Evolutionary conservation across 2,329 filamentous ascomycete genomes (phyloP).

Genomic region (Emmonsiellopsis sp.): DNA sequence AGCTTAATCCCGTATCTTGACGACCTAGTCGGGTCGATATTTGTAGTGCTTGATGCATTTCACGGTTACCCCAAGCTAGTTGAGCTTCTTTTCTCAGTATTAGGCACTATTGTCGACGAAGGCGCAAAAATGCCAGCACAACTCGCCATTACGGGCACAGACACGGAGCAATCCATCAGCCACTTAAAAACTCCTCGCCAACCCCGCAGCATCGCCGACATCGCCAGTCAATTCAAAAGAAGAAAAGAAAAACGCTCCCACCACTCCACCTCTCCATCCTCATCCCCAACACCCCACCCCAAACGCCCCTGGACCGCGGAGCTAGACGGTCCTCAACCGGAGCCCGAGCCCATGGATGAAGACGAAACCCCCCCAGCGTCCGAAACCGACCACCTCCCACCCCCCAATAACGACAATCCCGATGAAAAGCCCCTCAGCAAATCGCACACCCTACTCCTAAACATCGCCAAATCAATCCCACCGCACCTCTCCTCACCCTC

Average conservation of each 20-base stretch:
- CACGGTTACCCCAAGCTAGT: conserved; percentile 86
- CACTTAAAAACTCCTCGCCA: conserved; percentile 23
- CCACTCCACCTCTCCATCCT: no score
- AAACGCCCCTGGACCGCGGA: conserved; percentile 18
- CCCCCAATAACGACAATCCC: conserved; percentile 38
- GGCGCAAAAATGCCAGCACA: conserved; percentile 50
- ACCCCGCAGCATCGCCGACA: conserved; percentile 21
- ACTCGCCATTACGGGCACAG: conserved; percentile 34
- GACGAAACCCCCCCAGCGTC: conserved; percentile 14
- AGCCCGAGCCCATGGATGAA: conserved; percentile 12
- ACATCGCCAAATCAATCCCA: conserved; percentile 74
- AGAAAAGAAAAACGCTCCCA: conserved; percentile 23
- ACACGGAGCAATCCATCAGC: conserved; percentile 13
- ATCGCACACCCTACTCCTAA: conserved; percentile 70
- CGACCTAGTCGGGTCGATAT: conserved; percentile 83
- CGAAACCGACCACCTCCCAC: conserved; percentile 25
- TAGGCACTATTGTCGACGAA: conserved; percentile 76
- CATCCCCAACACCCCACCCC: conserved; percentile 10
- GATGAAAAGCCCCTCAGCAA: conserved; percentile 59
- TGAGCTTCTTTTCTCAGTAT: conserved; percentile 71
- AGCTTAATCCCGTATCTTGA: conserved; percentile 78
- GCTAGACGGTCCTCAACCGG: conserved; percentile 13
- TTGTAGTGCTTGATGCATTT: conserved; percentile 86
- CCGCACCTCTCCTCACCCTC: conserved; percentile 84
- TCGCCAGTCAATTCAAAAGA: conserved; percentile 25